Conservation (phyloP, 805 yeast genomes). For the Phaffomyces thermotolerans region DNA sequence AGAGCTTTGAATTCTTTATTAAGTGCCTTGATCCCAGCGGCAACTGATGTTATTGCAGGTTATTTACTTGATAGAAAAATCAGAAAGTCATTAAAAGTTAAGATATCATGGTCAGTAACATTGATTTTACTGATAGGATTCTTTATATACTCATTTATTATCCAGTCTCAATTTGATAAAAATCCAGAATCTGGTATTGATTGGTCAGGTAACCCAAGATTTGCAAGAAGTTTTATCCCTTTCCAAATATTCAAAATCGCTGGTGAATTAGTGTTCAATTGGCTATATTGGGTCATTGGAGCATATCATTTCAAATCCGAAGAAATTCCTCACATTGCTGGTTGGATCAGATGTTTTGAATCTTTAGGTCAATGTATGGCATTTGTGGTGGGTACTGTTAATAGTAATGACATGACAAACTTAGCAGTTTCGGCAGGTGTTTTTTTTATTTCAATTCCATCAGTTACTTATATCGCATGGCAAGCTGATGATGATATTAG, state of each 20-base stretch:
- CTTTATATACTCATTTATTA: constrained; percentile 18
- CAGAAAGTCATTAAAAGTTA: constrained; percentile 10
- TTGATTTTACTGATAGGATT: constrained; percentile 9
- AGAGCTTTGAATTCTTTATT: constrained; percentile 22
- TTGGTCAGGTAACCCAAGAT: constrained; percentile 15
- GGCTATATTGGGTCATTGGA: constrained; percentile 24
- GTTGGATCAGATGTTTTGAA: constrained; percentile 20
- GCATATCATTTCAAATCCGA: constrained; percentile 14
- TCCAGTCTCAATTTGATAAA: constrained; percentile 8
- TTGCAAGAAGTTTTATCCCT: constrained; percentile 17
- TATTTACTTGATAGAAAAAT: constrained; percentile 12
- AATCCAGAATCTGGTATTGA: constrained; percentile 13
- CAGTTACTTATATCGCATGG: constrained; percentile 8
- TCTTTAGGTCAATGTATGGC: constrained; percentile 18
- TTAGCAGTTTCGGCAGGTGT: constrained; percentile 21
- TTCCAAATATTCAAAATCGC: constrained; percentile 19
- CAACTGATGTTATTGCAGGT: constrained; percentile 17
- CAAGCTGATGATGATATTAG: constrained; percentile 15
- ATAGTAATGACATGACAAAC: constrained; percentile 19
- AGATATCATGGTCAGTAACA: constrained; percentile 16
- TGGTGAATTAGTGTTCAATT: constrained; percentile 19
- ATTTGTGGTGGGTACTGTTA: constrained; percentile 20
- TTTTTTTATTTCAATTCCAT: constrained; percentile 14
- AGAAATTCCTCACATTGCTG: constrained; percentile 18
- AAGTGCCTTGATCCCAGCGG: constrained; percentile 16